phyloP scores from a whole-genome alignment of 2,329 filamentous ascomycete species.

The Penicillium verrucosum region DNA sequence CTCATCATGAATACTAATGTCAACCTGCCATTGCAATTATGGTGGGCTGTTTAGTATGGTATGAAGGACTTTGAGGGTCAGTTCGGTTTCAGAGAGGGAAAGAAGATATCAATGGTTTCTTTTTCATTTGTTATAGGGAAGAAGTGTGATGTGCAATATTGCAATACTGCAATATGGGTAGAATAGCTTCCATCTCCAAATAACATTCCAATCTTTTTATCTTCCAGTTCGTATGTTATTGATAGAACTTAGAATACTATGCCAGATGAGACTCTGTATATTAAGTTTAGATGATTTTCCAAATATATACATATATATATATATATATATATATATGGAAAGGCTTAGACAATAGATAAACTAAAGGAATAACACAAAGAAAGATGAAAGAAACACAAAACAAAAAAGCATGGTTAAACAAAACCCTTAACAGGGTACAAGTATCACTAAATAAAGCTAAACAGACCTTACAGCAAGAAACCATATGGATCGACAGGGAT shows the following conservation, averaged over 20 bases:
- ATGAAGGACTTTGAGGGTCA: neutral
- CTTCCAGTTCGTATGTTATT: neutral
- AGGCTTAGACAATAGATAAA: neutral
- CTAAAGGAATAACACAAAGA: neutral
- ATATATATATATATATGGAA: too few relatives aligned
- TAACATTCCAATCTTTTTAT: neutral
- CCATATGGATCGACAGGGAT: neutral
- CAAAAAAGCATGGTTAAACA: neutral
- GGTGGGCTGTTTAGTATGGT: neutral
- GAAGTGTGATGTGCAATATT: neutral
- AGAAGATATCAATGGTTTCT: neutral
- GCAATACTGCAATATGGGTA: neutral
- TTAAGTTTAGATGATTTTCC: too few relatives aligned
- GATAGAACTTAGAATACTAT: too few relatives aligned
- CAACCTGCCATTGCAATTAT: neutral
- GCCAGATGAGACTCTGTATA: neutral
- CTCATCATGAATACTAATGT: neutral
- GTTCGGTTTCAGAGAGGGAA: too few relatives aligned
- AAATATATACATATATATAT: neutral
- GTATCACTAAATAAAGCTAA: neutral
- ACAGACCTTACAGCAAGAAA: neutral
- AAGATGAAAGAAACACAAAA: neutral
- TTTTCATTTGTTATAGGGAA: neutral
- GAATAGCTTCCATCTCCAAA: neutral
- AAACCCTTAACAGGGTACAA: neutral